Percentiles rank a stretch among this genome's conserved stretches.
Conservation (phyloP, 257 asterid genomes). For the Salvia splendens region DNA sequence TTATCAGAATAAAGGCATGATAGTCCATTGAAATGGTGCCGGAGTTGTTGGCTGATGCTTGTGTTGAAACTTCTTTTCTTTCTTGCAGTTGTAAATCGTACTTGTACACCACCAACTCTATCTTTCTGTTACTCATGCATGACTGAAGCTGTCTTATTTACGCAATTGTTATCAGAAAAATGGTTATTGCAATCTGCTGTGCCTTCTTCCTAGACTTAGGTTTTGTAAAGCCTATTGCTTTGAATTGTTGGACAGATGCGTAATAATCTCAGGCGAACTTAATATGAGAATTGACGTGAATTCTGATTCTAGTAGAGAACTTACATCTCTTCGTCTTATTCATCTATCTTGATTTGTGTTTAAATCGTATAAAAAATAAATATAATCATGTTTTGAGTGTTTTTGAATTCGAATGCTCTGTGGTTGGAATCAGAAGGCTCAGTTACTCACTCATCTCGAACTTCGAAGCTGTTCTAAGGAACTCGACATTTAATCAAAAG, state of each 20-base stretch:
- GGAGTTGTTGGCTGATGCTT: neutral
- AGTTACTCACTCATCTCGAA: too few relatives aligned
- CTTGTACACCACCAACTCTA: conserved; percentile 2
- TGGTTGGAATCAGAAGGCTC: too few relatives aligned
- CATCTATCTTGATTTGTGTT: too few relatives aligned
- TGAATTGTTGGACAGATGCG: too few relatives aligned
- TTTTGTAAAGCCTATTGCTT: neutral
- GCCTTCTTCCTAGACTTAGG: neutral
- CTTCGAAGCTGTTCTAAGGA: too few relatives aligned
- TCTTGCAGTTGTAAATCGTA: neutral
- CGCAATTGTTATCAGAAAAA: neutral
- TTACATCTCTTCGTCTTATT: too few relatives aligned
- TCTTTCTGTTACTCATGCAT: neutral
- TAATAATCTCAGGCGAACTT: too few relatives aligned
- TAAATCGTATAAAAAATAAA: too few relatives aligned
- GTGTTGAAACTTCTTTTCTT: neutral
- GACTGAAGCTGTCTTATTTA: neutral
- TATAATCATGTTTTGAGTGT: too few relatives aligned
- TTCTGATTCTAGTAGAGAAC: too few relatives aligned
- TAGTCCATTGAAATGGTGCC: conserved; percentile 1
- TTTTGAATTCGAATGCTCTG: too few relatives aligned
- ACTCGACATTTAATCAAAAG: neutral
- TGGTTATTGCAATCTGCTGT: conserved; percentile 6
- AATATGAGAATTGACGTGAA: too few relatives aligned
- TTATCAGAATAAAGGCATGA: conserved; percentile 33